phyloP scores from a whole-genome alignment of 805 yeast genomes.

The Spathaspora arborariae region DNA sequence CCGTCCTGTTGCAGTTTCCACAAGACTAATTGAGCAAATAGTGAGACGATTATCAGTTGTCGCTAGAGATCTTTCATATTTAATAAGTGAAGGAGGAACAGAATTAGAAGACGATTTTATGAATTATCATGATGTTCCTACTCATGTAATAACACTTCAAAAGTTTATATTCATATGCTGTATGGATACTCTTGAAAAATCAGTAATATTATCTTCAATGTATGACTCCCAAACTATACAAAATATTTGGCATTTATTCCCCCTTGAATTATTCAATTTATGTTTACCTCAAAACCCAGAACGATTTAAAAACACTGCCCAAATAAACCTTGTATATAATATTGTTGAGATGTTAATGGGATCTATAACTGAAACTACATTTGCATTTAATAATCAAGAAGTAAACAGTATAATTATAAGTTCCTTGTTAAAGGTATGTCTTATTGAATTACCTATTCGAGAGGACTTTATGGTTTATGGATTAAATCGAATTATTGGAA shows the following conservation, averaged over 20 bases:
- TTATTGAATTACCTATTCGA: slow-evolving; percentile 39
- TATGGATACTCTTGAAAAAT: slow-evolving; percentile 54
- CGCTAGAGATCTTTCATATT: slow-evolving; percentile 17
- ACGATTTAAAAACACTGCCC: slow-evolving; percentile 31
- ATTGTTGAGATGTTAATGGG: slow-evolving; percentile 50
- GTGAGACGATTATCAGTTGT: slow-evolving; percentile 14
- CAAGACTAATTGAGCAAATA: slow-evolving; percentile 21
- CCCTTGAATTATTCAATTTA: slow-evolving; percentile 29
- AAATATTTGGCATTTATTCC: slow-evolving; percentile 19
- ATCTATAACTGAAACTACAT: slow-evolving; percentile 32
- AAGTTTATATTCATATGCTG: slow-evolving; percentile 47
- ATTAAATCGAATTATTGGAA: slow-evolving; percentile 51
- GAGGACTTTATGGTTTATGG: slow-evolving; percentile 49
- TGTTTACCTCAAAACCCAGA: slow-evolving; percentile 50
- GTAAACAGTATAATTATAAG: slow-evolving; percentile 17
- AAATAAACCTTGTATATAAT: slow-evolving; percentile 48
- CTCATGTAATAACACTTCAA: slow-evolving; percentile 38
- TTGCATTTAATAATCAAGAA: slow-evolving; percentile 17
- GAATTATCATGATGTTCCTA: slow-evolving; percentile 26
- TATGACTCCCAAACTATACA: slow-evolving; percentile 18
- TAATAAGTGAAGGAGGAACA: slow-evolving; percentile 5
- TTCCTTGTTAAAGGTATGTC: slow-evolving; percentile 31
- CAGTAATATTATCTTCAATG: slow-evolving; percentile 26
- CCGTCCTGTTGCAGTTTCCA: slow-evolving; percentile 58
- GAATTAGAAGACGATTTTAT: slow-evolving; percentile 18